Evolutionary conservation across 1,284 basidiomycete species (phyloP).

Genomic region (Leucoagaricus sp.): DNA sequence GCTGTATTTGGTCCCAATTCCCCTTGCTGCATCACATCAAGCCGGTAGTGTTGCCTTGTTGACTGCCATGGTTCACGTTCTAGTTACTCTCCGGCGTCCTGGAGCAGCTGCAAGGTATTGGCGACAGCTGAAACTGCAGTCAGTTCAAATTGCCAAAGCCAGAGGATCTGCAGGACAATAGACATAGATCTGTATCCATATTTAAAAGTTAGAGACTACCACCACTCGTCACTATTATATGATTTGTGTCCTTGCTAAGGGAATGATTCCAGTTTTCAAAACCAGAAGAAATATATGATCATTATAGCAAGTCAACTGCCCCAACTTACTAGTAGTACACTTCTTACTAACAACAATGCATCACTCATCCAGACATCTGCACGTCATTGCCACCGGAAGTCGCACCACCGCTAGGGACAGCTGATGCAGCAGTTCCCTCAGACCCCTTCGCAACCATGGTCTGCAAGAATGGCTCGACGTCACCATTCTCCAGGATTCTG

Average conservation of each 20-base stretch:
- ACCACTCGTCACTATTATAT: constrained; percentile 10
- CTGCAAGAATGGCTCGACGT: constrained; percentile 69
- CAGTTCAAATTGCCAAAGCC: not conserved
- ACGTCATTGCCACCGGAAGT: constrained; percentile 61
- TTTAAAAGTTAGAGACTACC: not conserved
- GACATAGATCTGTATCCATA: not conserved
- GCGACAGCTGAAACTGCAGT: constrained; percentile 21
- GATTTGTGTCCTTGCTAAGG: no score
- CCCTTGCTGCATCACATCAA: constrained; percentile 92
- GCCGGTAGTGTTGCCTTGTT: constrained; percentile 90
- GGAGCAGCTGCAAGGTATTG: constrained; percentile 69
- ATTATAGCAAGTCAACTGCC: not conserved
- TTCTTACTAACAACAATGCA: not conserved
- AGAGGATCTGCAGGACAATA: constrained; percentile 6
- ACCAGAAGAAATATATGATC: not conserved
- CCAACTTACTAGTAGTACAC: constrained; percentile 12
- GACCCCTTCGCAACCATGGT: constrained; percentile 70
- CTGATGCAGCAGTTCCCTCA: constrained; percentile 37
- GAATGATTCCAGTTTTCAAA: no score
- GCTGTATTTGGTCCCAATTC: constrained; percentile 91
- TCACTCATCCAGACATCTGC: constrained; percentile 59
- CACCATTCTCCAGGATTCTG: constrained; percentile 80
- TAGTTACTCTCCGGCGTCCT: constrained; percentile 75
- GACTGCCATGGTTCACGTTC: constrained; percentile 81
- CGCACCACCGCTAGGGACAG: constrained; percentile 30